A percentile compares a stretch with the other conserved stretches of the same genome.
These are phyloP conservation scores for Apiotrichum akiyoshidainum DNA, from an alignment of 1,284 basidiomycete genomes.

Conservation along the genomic window DNA sequence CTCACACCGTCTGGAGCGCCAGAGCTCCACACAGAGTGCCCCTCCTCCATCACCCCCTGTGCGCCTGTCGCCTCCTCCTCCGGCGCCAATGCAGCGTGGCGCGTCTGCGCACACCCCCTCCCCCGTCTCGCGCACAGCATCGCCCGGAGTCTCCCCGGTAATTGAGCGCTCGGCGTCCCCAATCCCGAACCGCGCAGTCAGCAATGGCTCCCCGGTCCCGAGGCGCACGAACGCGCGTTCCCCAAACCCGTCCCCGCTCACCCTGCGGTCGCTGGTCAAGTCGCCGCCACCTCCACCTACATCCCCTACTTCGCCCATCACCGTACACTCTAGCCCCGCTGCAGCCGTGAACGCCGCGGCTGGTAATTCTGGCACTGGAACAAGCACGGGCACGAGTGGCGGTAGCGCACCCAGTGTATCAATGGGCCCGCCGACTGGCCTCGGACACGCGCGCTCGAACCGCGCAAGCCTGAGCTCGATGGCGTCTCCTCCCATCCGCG, in stretches of 20 bases:
- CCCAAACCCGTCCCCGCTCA: background rate
- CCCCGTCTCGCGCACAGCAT: background rate
- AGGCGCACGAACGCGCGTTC: background rate
- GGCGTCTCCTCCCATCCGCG: conserved; percentile 16
- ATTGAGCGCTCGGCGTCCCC: too few relatives aligned
- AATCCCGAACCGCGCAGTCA: background rate
- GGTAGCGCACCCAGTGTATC: too few relatives aligned
- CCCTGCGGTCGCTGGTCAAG: background rate
- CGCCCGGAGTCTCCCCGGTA: background rate
- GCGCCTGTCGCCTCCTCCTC: background rate
- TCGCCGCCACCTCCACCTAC: conserved; percentile 3
- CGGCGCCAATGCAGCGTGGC: background rate
- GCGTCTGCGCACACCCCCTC: background rate
- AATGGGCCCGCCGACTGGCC: background rate
- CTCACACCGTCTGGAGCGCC: background rate
- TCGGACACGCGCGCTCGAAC: background rate
- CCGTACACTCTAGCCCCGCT: background rate
- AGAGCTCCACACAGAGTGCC: background rate
- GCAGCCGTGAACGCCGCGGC: too few relatives aligned
- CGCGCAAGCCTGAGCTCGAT: conserved; percentile 6
- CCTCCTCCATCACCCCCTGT: background rate
- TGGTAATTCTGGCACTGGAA: too few relatives aligned
- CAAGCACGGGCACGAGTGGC: too few relatives aligned
- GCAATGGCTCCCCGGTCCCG: background rate
- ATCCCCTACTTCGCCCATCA: conserved; percentile 2